Evolutionary conservation across 768 basidiomycete species (phyloP).

Genomic region (Tylopilus plumbeoviolaceoides): DNA sequence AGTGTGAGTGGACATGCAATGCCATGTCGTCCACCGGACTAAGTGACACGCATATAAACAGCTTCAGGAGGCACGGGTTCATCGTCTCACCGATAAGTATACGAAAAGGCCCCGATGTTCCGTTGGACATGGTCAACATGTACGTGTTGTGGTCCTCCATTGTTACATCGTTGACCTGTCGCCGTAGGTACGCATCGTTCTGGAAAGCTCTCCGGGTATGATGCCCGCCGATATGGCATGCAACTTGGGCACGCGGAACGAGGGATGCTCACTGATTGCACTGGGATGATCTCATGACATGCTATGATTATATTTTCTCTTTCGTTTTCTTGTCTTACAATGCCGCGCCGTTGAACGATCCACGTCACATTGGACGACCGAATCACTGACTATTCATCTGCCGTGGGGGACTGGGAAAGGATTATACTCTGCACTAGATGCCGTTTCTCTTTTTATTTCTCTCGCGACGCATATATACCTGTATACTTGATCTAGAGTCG

Average conservation of each 20-base stretch:
- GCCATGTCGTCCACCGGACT: neutral
- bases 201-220: slow-evolving; percentile 27
- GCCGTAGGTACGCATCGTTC: slow-evolving; percentile 30
- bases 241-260: neutral
- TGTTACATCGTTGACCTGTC: neutral
- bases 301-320: neutral
- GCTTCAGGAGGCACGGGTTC: slow-evolving; percentile 54
- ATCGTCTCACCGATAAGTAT: slow-evolving; percentile 48
- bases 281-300: neutral
- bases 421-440: neutral
- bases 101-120: slow-evolving; percentile 42
- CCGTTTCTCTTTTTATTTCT: too few relatives aligned
- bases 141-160: slow-evolving; percentile 14
- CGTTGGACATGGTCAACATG: slow-evolving; percentile 73
- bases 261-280: neutral
- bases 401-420: neutral
- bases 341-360: neutral
- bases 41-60: slow-evolving; percentile 9
- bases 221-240: neutral
- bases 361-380: neutral
- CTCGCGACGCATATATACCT: neutral
- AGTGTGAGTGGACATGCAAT: slow-evolving; percentile 29
- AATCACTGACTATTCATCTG: neutral
- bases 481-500: neutral
- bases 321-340: neutral